Conservation (phyloP, 208 protist species). For the Leishmania arabica region DNA sequence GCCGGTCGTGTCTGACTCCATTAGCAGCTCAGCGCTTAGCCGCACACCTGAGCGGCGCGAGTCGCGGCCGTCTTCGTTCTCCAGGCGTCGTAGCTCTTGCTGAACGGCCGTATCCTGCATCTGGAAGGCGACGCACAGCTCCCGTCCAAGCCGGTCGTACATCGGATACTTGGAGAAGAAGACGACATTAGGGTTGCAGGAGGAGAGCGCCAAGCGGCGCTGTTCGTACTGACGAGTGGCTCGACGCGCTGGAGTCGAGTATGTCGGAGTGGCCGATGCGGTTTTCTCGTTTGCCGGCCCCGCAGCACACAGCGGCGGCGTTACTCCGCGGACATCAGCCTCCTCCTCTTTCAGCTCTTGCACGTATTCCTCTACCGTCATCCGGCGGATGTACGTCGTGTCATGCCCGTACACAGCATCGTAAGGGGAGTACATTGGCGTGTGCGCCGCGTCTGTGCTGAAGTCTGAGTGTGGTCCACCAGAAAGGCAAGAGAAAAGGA, state of each 20-base stretch:
- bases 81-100: conserved; percentile 61
- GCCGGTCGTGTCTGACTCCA: conserved; percentile 30
- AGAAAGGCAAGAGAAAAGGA: background rate
- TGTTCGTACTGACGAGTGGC: conserved; percentile 29
- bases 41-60: conserved; percentile 67
- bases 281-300: background rate
- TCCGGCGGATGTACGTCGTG: conserved; percentile 64
- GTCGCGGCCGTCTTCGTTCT: conserved; percentile 15
- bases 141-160: conserved; percentile 69
- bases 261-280: background rate
- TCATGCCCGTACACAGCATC: conserved; percentile 78
- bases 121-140: conserved; percentile 82
- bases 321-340: conserved; percentile 13
- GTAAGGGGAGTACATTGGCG: conserved; percentile 54
- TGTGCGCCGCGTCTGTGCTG: background rate
- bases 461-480: background rate
- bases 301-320: background rate
- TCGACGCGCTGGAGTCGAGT: background rate
- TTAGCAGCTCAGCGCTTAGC: conserved; percentile 57
- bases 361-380: conserved; percentile 68
- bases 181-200: conserved; percentile 59
- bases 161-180: conserved; percentile 80
- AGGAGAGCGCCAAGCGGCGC: conserved; percentile 51
- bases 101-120: conserved; percentile 76
- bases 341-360: conserved; percentile 58